phyloP scores from a whole-genome alignment of 2,329 filamentous ascomycete species.

The Apiospora phragmitis region DNA sequence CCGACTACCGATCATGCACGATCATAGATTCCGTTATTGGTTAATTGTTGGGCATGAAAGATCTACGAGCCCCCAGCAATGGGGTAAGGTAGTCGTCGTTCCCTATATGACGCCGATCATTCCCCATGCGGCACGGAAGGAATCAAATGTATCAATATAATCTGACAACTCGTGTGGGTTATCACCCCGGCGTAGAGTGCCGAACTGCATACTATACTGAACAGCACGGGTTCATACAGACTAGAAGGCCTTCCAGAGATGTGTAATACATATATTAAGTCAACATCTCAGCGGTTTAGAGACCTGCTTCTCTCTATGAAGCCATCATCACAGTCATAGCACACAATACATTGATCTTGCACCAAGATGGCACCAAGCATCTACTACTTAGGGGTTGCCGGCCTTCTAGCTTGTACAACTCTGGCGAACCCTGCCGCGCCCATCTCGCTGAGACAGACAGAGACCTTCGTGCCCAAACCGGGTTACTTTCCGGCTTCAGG shows the following conservation, averaged over 20 bases:
- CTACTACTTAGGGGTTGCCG: slow-evolving; percentile 8
- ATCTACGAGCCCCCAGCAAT: not conserved
- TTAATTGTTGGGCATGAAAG: not conserved
- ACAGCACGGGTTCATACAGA: not conserved
- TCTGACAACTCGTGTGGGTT: not conserved
- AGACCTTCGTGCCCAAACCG: slow-evolving; percentile 20
- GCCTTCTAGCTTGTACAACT: not conserved
- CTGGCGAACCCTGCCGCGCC: not conserved
- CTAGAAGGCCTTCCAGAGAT: no score
- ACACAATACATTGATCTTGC: not conserved
- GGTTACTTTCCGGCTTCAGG: slow-evolving; percentile 23
- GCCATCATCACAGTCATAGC: not conserved
- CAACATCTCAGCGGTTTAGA: not conserved
- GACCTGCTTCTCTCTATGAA: not conserved
- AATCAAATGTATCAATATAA: not conserved
- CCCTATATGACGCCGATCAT: not conserved
- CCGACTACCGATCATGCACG: not conserved
- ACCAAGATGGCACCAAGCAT: not conserved
- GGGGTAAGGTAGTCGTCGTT: not conserved
- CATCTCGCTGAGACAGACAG: slow-evolving; percentile 8
- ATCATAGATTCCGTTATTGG: not conserved
- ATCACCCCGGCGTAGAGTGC: not conserved
- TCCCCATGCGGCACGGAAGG: not conserved
- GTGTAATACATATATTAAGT: not conserved
- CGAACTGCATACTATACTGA: not conserved